Evolutionary conservation across 768 basidiomycete species (phyloP), one percentile per base, ranked within the genome.

Genomic region (Podaxis sp.): DNA sequence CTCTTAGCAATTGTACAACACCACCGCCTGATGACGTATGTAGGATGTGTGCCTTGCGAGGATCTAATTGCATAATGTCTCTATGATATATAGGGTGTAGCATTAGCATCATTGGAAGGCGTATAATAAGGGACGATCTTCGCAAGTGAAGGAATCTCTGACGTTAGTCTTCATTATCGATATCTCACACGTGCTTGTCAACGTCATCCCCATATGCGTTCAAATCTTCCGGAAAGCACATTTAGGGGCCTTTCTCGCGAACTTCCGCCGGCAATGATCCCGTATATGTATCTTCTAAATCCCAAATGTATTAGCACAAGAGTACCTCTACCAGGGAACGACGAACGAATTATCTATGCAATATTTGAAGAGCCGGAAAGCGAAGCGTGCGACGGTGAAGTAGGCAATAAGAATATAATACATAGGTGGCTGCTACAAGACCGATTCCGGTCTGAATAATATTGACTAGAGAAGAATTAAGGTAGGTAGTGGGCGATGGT

Each of bases 371-470:
- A 46, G 17, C 17, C 11, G n/a, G 41, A 57, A 58, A 58, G 47
- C 47, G 47, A 29, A 58, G 19, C 9, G 37, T 38, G n/a, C 43
- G 11, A 37, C 57, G 22, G 13, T 22, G 46, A 41, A 12, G 40
- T 29, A 24, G 24, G 55, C 8, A 24, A 46, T n/a, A 17, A 46
- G 5, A 24, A 36, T 59, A 52, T 59, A 58, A 51, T 59, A 51
- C 57, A 58, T 24, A 25, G 36, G 58, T 40, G 37, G 36, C 37
- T 52, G 50, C 13, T 59, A 40, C 58, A 58, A 33, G 46, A 37
- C 47, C 57, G 17, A 13, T 58, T 57, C 41, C 11, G 36, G 47
- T n/a, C 57, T 33, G 27, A 37, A 36, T 19, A 50, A 43, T 51
- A 19, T 52, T 33, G 38, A 40, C 33, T 38, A 27, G 49, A 25